Evolutionary conservation across 345 rosid species (phyloP), one percentile per base, ranked within the genome.

Genomic region (Salix arbutifolia): DNA sequence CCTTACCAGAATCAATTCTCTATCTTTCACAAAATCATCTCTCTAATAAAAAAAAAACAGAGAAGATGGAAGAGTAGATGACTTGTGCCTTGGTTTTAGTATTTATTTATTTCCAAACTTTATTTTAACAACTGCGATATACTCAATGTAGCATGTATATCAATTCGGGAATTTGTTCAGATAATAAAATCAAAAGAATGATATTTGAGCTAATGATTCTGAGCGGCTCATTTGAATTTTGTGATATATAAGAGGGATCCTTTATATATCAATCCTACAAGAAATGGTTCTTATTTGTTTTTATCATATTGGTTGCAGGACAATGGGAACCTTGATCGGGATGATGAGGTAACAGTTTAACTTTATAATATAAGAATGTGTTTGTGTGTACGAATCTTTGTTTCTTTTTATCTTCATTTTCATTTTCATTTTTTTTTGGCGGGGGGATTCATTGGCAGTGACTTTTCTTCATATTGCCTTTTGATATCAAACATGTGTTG

Each of bases 301-400:
- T 80, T 71, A 8, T 78, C 65, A 23, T 69, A n/a, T 58, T 75
- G 60, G 53, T 77, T 83, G 84, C 86, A 96, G 98, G 95, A 90
- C 52, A 85, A 85, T 66, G 89, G 88, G 46, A 85, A 89, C 81
- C 86, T 87, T 69, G 98, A 89, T 84, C 89, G 91, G 66, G 98
- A 93, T 81, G 97, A 94, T 78, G 89, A 80, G 90, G 99, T 94
- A 82, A 75, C 52, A 42, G 4, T 76, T 81, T 21, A 18, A 25
- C 23, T 69, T 35, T 38, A 8, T 68, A 19, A 10, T 40, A 31
- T 16, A 30, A 26, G 67, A 5, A 1, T 12, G 21, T 17, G 60
- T 46, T 46, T 56, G 25, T 56, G 23, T 56, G 62, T 58, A n/a
- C 10, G 46, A 40, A 40, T 40, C 46, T 10, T 40, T 40, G 14